Evolutionary conservation across 495 filamentous ascomycete species (phyloP).

Genomic region (Talaromyces proteolyticus): DNA sequence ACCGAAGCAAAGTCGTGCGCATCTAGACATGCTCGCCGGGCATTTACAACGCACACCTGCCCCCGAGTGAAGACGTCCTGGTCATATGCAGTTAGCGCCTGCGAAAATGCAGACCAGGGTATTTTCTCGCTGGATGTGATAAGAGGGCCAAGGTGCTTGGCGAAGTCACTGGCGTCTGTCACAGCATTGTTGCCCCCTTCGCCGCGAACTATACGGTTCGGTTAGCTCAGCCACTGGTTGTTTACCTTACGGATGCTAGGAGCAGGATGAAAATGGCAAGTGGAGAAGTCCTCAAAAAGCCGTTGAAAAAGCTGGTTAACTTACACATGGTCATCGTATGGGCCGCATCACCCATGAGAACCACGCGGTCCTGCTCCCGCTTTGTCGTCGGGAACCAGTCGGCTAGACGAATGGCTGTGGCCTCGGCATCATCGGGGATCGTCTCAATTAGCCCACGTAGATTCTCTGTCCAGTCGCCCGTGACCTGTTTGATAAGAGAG

Average conservation of each 20-base stretch:
- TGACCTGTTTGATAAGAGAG: slow-evolving; percentile 45
- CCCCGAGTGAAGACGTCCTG: slow-evolving; percentile 42
- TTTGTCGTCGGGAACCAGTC: slow-evolving; percentile 48
- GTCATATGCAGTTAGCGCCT: slow-evolving; percentile 43
- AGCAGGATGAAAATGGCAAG: no score
- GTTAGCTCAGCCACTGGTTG: no score
- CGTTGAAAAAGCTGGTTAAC: no score
- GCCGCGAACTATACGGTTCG: slow-evolving; percentile 32
- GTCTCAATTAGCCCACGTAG: slow-evolving; percentile 40
- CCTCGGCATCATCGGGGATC: slow-evolving; percentile 40
- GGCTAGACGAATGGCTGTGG: slow-evolving; percentile 44
- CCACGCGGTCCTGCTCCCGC: slow-evolving; percentile 31
- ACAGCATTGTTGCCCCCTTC: slow-evolving; percentile 58
- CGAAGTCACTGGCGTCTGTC: slow-evolving; percentile 40
- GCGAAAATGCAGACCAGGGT: slow-evolving; percentile 9
- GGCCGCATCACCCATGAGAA: slow-evolving; percentile 46
- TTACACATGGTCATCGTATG: slow-evolving; percentile 56
- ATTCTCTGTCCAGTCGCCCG: slow-evolving; percentile 48
- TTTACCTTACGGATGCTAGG: no score
- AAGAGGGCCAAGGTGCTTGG: slow-evolving; percentile 8
- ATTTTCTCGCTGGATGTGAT: neutral
- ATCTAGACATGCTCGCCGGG: slow-evolving; percentile 56
- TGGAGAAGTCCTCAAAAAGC: neutral
- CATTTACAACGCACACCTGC: slow-evolving; percentile 45
- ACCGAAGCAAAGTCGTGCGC: slow-evolving; percentile 50